Evolutionary conservation across 805 yeast genomes (phyloP), one percentile per base, ranked within the genome.

Genomic region (Metschnikowia chrysomelidarum): DNA sequence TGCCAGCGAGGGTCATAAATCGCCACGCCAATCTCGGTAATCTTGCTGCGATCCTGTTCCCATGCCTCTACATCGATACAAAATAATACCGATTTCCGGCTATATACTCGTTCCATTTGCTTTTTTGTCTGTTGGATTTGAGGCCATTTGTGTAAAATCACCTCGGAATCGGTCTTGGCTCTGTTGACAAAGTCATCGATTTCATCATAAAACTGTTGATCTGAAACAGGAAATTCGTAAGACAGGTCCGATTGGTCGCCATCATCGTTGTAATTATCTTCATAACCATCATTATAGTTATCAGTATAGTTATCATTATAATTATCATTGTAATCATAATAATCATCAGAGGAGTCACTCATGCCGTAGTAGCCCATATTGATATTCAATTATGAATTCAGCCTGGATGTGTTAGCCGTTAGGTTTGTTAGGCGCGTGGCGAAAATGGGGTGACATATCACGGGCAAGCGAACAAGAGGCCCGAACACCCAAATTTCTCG

Each of bases 1-100:
- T 42, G 47, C 16, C 32, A 31, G 12, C 30, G 24, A 3, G 58
- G 56, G 28, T 56, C 58, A 29, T 53, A 50, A 10, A 56, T 44
- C 15, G 54, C 46, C 3, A 54, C 33, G 7, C 60, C 60, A n/a
- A 56, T 45, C 30, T 15, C 19, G 15, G 4, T 12, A n/a, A 2
- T 12, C 18, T 12, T 19, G 12, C 15, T 18, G 25, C 22, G n/a
- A n/a, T n/a, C n/a, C n/a, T n/a, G n/a, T n/a, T n/a, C n/a, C 32
- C 24, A 30, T 15, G 16, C 24, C 24, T 52, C 57, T 12, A 52
- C 48, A 30, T 52, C 57, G 4, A 52, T 30, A 19, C 47, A 33
- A 19, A 51, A 46, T 16, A 51, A 34, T 10, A 19, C 24, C 17
- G 31, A 19, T 5, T 4, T 19, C 3, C 31, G 24, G 5, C 13